These are phyloP conservation scores for Cenococcum geophilum DNA, from an alignment of 495 filamentous ascomycete species.

Conservation along the genomic window DNA sequence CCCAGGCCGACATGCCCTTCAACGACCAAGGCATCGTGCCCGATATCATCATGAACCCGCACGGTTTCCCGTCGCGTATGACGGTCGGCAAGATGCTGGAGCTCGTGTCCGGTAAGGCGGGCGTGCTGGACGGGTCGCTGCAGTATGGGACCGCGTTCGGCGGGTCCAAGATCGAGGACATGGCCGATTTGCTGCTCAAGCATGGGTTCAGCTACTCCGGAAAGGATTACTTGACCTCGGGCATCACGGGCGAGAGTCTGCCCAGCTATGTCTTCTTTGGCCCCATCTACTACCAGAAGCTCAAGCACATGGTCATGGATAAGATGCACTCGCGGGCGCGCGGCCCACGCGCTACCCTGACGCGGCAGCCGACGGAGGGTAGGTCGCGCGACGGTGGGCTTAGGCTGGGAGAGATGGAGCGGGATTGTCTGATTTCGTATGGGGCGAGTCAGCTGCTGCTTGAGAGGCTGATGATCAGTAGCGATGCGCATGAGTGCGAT, in stretches of 20 bases:
- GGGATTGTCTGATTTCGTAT: conserved; percentile 94
- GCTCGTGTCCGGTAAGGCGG: conserved; percentile 88
- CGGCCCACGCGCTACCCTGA: conserved; percentile 84
- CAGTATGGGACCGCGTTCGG: conserved; percentile 95
- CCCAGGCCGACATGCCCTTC: conserved; percentile 97
- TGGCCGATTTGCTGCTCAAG: conserved; percentile 75
- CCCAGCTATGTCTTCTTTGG: conserved; percentile 98
- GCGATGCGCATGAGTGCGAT: conserved; percentile 83
- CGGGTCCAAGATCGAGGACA: conserved; percentile 82
- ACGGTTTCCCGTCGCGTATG: conserved; percentile 99
- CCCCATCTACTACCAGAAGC: conserved; percentile 98
- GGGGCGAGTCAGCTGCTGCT: conserved; percentile 77
- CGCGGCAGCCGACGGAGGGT: conserved; percentile 94
- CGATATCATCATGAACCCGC: conserved; percentile 99
- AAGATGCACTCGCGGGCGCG: conserved; percentile 97
- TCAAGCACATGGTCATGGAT: conserved; percentile 99
- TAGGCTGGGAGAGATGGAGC: conserved; percentile 96
- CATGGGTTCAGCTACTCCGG: conserved; percentile 92
- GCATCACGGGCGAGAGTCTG: conserved; percentile 88
- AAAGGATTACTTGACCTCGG: conserved; percentile 91
- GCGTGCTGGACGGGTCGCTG: conserved; percentile 70
- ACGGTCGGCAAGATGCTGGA: conserved; percentile 98
- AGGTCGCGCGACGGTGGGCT: conserved; percentile 87
- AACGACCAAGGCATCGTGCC: conserved; percentile 81
- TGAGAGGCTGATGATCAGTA: conserved; percentile 89